phyloP scores from a whole-genome alignment of 2,329 filamentous ascomycete species.

The Apiospora phragmitis region DNA sequence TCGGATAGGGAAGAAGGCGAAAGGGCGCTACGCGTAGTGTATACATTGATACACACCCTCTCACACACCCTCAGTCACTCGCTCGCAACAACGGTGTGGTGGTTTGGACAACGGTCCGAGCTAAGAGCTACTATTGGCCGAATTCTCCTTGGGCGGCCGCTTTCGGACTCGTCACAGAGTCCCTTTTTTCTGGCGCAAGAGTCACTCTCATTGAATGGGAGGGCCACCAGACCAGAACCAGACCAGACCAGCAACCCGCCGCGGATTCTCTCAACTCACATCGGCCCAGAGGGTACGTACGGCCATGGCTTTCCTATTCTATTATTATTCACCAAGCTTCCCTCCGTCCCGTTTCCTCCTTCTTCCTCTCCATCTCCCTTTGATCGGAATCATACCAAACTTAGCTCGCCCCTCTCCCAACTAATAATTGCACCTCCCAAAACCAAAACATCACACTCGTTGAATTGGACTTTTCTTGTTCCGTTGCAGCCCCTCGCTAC shows the following conservation, averaged over 20 bases:
- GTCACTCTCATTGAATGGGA: conserved; percentile 7
- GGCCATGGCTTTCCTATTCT: background rate
- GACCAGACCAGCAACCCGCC: background rate
- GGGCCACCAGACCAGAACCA: conserved; percentile 3
- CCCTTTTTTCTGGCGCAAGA: conserved; percentile 9
- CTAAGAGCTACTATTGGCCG: conserved; percentile 5
- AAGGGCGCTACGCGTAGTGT: background rate
- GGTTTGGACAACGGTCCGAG: background rate
- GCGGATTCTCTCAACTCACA: conserved; percentile 2
- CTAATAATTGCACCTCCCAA: background rate
- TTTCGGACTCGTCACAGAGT: conserved; percentile 11
- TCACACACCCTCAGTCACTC: background rate
- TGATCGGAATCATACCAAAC: background rate
- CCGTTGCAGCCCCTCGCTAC: background rate
- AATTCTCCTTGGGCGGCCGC: conserved; percentile 6
- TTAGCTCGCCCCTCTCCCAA: background rate
- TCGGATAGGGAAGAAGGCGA: background rate
- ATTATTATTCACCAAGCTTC: background rate
- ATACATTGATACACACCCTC: conserved; percentile 8
- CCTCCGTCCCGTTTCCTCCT: background rate
- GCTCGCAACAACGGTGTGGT: background rate
- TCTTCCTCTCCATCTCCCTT: background rate
- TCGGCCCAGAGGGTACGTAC: conserved; percentile 4
- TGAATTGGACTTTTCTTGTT: conserved; percentile 3
- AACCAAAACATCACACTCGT: background rate